Base-by-base conservation (phyloP, 1,139 yeast species). In the Candida tunisiensis region DNA sequence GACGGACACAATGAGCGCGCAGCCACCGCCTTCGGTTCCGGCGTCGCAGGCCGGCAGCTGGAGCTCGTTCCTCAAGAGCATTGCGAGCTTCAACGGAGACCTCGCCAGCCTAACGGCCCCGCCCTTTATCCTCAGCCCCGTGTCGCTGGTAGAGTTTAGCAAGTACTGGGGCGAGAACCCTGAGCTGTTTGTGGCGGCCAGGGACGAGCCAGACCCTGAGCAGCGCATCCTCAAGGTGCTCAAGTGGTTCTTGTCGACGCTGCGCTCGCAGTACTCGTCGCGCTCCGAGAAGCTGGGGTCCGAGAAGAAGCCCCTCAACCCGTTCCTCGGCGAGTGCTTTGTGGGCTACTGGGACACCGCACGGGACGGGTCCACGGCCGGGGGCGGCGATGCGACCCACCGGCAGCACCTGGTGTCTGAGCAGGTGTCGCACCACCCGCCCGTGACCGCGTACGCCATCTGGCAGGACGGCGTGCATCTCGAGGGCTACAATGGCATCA, bases 401-500 rank as follows among this genome's bases (percentile, higher is more conserved):
- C 44, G 63, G 12, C 77, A 93, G 12, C 53, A 67, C 11, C 60
- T 85, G 36, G 62, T 80, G 30, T 70, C 85, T 32, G 96, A 88
- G 52, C 96, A 88, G 54, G 95, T 85, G 13, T 71, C 83, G 36
- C 96, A 85, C 54, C 96, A 85, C 48, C 96, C 96, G 11, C 95
- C 96, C 14, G 74, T 79, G 19, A 83, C 95, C 11, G 95, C 91
- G 2, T 88, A 82, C 48, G 66, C 80, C 20, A 65, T 88, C 30
- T 58, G 65, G 46, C 65, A 69, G 43, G 65, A 75, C 46, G 65
- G 75, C 28, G 71, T 75, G 15, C 54, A 59, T 18, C 58, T 83
- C 33, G 78, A 83, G 50, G 98, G 98, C 25, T 85, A 80, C 56
- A 83, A 79, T 47, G 91, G 91, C 23, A 69, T 85, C 45, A 75